These are phyloP conservation scores for Ambrosiella cleistominuta DNA, from an alignment of 2,329 filamentous ascomycete genomes.

Conservation along the genomic window DNA sequence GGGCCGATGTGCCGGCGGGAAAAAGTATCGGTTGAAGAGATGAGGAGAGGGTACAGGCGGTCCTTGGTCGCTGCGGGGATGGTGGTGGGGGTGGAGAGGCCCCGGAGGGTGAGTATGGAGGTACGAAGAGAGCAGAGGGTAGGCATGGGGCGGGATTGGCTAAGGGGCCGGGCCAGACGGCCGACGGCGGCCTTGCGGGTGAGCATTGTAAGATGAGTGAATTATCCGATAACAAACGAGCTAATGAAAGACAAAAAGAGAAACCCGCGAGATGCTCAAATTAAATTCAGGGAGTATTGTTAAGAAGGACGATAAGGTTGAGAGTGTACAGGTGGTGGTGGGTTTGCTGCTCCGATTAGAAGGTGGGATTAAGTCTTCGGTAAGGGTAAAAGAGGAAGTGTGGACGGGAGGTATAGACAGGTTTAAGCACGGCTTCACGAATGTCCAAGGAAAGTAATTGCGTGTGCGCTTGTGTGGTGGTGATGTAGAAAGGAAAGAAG, in stretches of 20 bases:
- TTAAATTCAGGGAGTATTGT: neutral
- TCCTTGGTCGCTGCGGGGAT: slow-evolving; percentile 3
- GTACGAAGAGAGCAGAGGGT: neutral
- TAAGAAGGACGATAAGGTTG: neutral
- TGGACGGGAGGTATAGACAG: neutral
- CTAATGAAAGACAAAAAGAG: neutral
- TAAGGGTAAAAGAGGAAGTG: neutral
- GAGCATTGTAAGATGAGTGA: slow-evolving; percentile 5
- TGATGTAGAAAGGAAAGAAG: neutral
- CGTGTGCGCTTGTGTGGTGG: neutral
- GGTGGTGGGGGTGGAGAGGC: neutral
- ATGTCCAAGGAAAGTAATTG: neutral
- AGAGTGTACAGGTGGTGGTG: neutral
- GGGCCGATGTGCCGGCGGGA: slow-evolving; percentile 77
- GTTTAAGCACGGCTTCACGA: neutral
- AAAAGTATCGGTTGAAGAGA: slow-evolving; percentile 28
- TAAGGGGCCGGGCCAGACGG: slow-evolving; percentile 9
- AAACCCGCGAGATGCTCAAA: neutral
- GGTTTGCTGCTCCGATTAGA: neutral
- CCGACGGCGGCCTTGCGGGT: slow-evolving; percentile 8
- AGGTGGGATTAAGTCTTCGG: neutral
- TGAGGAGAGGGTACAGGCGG: slow-evolving; percentile 11
- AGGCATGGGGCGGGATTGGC: neutral
- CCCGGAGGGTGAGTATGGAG: neutral
- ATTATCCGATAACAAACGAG: neutral